A percentile compares a stretch with the other conserved stretches of the same genome.
Evolutionary conservation across 768 basidiomycete species (phyloP).

Genomic region (Chlorophyllum brunneum): DNA sequence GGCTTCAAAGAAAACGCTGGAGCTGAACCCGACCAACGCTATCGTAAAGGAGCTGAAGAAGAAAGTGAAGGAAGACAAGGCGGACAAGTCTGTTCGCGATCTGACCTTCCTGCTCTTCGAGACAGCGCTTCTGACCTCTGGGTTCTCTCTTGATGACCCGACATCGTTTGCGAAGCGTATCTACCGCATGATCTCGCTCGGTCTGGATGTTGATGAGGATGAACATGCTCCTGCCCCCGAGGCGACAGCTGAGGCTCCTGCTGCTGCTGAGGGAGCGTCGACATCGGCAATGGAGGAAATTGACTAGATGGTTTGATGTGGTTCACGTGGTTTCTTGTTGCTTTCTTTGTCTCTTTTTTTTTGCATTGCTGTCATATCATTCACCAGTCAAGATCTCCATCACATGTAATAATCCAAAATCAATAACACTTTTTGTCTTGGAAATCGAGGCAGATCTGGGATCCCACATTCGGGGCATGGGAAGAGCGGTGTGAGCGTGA

Average conservation of each 20-base stretch:
- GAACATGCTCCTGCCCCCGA: slow-evolving; percentile 40
- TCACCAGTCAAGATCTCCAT: slow-evolving; percentile 15
- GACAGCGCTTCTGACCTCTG: slow-evolving; percentile 92
- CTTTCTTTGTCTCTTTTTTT: slow-evolving; percentile 22
- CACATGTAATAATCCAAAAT: slow-evolving; percentile 10
- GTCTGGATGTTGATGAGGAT: slow-evolving; percentile 86
- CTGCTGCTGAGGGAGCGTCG: slow-evolving; percentile 54
- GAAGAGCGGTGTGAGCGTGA: neutral
- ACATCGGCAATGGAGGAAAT: slow-evolving; percentile 98
- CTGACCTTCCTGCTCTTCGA: slow-evolving; percentile 95
- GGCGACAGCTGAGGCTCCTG: slow-evolving; percentile 44
- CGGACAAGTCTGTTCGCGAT: slow-evolving; percentile 97
- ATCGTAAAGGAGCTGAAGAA: slow-evolving; percentile 96
- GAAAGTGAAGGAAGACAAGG: slow-evolving; percentile 95
- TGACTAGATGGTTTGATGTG: slow-evolving; percentile 44
- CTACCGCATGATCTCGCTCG: slow-evolving; percentile 93
- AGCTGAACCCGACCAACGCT: slow-evolving; percentile 88
- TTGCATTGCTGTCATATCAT: slow-evolving; percentile 26
- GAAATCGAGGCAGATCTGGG: neutral
- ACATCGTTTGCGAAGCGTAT: slow-evolving; percentile 94
- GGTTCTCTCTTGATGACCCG: slow-evolving; percentile 95
- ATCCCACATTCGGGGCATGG: neutral
- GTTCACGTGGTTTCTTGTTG: slow-evolving; percentile 11
- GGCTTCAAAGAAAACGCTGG: slow-evolving; percentile 97
- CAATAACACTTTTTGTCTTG: neutral